phyloP scores from a whole-genome alignment of 164 flowering plant species.

The Malania oleifera region DNA sequence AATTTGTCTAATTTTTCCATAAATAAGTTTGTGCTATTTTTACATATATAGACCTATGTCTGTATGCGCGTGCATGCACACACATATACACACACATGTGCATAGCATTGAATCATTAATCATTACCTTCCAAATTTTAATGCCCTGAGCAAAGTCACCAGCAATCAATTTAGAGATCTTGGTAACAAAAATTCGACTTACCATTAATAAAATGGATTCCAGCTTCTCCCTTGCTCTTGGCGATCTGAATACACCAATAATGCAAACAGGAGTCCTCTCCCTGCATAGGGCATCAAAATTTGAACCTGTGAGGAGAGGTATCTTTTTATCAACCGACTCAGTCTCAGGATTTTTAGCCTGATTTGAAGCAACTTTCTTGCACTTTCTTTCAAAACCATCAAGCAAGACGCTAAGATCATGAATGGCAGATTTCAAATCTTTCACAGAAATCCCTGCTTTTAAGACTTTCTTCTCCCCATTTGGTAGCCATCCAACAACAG shows the following conservation, averaged over 20 bases:
- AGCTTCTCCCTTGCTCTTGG: conserved; percentile 58
- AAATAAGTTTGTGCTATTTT: too few relatives aligned
- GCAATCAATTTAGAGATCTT: too few relatives aligned
- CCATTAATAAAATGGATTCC: conserved; percentile 49
- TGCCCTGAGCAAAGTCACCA: too few relatives aligned
- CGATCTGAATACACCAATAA: conserved; percentile 81
- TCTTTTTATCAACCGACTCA: conserved; percentile 30
- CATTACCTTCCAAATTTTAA: too few relatives aligned
- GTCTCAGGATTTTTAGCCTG: conserved; percentile 28
- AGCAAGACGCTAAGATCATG: conserved; percentile 54
- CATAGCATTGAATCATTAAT: too few relatives aligned
- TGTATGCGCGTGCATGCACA: too few relatives aligned
- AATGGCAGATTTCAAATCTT: conserved; percentile 72
- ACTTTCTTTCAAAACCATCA: conserved; percentile 64
- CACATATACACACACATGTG: too few relatives aligned
- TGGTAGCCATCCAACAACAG: conserved; percentile 80
- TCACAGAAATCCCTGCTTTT: conserved; percentile 67
- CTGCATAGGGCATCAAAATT: conserved; percentile 64
- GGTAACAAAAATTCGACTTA: conserved; percentile 24
- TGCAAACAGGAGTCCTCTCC: conserved; percentile 65
- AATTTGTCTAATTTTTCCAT: too few relatives aligned
- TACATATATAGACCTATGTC: too few relatives aligned
- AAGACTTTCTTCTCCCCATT: conserved; percentile 74
- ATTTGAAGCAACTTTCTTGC: conserved; percentile 49
- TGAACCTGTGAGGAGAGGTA: conserved; percentile 48